Base-by-base conservation (phyloP, 2,329 filamentous ascomycete genomes). In the Alternaria sp. region DNA sequence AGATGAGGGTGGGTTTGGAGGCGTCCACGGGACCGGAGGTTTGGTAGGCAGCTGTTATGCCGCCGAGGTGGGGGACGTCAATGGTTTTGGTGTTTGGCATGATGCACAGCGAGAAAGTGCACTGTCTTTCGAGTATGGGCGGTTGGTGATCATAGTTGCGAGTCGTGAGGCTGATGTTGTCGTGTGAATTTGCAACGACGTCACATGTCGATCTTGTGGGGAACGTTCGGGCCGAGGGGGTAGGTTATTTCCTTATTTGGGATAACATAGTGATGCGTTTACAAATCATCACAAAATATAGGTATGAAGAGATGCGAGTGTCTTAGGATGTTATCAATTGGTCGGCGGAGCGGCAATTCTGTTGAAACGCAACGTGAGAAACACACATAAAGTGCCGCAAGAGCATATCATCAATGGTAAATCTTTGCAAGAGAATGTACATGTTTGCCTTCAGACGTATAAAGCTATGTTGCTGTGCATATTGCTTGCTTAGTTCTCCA, bases 1-100 rank as follows among this genome's bases (percentile, higher is more conserved):
- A 76, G 6, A 86, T 78, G 15, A 85, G 73, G 1, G 85, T 87
- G 5, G 85, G 85, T 68, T 86, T 86, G 30, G 76, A 59, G 8
- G 67, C 12, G 61, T 80, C 73, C 62, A 77, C 75, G 3, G 72
- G 65, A n/a, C 26, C 43, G 4, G 82, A 75, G 71, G 83, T 81
- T 57, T 82, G 80, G 69, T 85, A 86, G 23, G 80, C 81, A 43
- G 80, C 85, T 10, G 81, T 77, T 62, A 83, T 85, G 67, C 84
- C 84, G 40, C 83, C 83, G 5, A 86, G 77, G 68, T 86, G 84
- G 44, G 84, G 79, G 45, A 86, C 83, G 5, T 75, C 71, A 49
- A 85, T 73, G 5, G 78, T 80, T 63, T 79, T 77, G 23, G 73
- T 79, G 51, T 75, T 74, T 6, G 74, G 64, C 76, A 79, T 70